These are phyloP conservation scores for Wallacemonas sp. DNA, from an alignment of 208 protist genomes.

Conservation along the genomic window DNA sequence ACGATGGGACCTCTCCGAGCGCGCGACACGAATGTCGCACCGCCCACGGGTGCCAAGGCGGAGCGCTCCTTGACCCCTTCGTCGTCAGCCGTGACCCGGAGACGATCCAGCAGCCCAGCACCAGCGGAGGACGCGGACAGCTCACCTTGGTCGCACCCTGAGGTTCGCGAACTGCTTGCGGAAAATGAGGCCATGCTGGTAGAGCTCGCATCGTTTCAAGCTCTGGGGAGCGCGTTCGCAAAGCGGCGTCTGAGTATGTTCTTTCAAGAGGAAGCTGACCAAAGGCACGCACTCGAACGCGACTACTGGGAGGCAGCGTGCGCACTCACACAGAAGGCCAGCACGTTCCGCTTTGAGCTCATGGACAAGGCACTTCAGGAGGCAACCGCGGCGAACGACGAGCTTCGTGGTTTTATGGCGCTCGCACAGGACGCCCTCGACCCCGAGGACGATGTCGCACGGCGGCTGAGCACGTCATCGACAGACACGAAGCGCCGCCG, in stretches of 20 bases:
- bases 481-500: neutral
- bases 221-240: neutral
- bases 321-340: slow-evolving; percentile 1
- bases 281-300: slow-evolving; percentile 5
- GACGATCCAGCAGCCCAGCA: neutral
- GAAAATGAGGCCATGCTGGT: slow-evolving; percentile 54
- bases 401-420: slow-evolving; percentile 43
- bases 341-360: neutral
- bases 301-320: slow-evolving; percentile 20
- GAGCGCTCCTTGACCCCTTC: neutral
- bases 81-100: neutral
- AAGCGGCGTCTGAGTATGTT: neutral
- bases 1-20: neutral
- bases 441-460: slow-evolving; percentile 1
- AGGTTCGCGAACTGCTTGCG: slow-evolving; percentile 47
- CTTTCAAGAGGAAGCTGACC: slow-evolving; percentile 1
- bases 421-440: slow-evolving; percentile 44
- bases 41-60: neutral
- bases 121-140: neutral
- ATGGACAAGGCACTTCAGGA: slow-evolving; percentile 18
- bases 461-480: slow-evolving; percentile 1
- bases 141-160: slow-evolving; percentile 9
- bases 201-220: slow-evolving; percentile 30
- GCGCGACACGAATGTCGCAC: neutral
- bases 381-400: slow-evolving; percentile 18